These are phyloP conservation scores for Aspergillus steynii DNA, from an alignment of 495 filamentous ascomycete genomes.

Conservation along the genomic window DNA sequence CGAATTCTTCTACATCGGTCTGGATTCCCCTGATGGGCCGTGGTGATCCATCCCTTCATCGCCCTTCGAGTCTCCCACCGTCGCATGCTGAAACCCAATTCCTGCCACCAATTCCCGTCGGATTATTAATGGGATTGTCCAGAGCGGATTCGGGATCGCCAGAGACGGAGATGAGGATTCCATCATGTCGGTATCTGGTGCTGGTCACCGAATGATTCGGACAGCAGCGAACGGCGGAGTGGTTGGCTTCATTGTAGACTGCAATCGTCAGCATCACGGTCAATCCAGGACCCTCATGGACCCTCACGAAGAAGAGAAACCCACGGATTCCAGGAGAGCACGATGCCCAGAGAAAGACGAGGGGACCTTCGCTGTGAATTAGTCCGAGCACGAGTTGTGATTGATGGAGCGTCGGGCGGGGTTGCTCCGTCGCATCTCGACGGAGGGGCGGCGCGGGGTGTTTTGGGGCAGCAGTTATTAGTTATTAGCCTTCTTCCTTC, in stretches of 20 bases:
- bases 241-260: background rate
- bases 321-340: background rate
- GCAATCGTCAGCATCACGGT: background rate
- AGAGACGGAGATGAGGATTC: no score
- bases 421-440: constrained; percentile 16
- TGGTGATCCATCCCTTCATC: background rate
- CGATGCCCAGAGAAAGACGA: background rate
- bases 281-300: no score
- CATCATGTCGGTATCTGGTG: no score
- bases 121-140: background rate
- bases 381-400: constrained; percentile 17
- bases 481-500: constrained; percentile 11
- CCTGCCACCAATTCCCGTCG: background rate
- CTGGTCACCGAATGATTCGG: no score
- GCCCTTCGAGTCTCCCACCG: no score
- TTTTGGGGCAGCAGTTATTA: constrained; percentile 8
- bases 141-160: no score
- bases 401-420: constrained; percentile 27
- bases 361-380: constrained; percentile 1
- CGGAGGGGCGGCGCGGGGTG: constrained; percentile 14
- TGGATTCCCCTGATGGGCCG: background rate
- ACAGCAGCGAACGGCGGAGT: no score
- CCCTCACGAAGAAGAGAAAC: no score
- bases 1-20: no score
- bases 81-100: no score